Base-by-base conservation (phyloP, 1,139 yeast species). In the Yamadazyma trypodendri region DNA sequence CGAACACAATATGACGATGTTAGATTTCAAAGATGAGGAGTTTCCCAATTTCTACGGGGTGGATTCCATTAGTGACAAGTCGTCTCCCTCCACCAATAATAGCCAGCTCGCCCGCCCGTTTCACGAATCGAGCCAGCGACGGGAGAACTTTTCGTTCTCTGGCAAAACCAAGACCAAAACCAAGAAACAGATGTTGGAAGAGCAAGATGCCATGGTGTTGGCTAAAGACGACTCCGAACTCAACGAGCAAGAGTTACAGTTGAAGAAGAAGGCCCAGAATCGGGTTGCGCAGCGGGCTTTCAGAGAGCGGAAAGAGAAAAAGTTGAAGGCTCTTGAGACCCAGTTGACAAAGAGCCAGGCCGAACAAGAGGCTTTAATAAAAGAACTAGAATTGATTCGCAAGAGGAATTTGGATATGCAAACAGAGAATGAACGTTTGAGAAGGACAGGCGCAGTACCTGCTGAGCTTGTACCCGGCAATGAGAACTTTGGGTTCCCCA, bases 231-330 rank as follows among this genome's bases (percentile, higher is more conserved):
- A 70, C 42, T 52, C 67, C 1, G 68, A 65, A 38, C 55, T 71
- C 27, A 59, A 65, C 5, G 81, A 77, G 35, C 75, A 72, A 18
- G 81, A 77, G 44, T 51, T 76, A 21, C 72, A 68, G 34, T 53
- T 68, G 47, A 79, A 79, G 55, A 74, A 85, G 36, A 86, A 82
- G 56, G 90, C 90, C 0, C 95, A 85, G 56, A 88, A 88, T 56
- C 68, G 96, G 51, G 94, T 92, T 4, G 95, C 96, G 0, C 96
- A 87, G 61, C 69, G 92, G 48, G 96, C 96, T 1, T 87, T 87
- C 61, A 70, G 96, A 46, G 94, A 86, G 58, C 77, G 96, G 36
- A 85, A 86, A 56, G 95, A 86, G 56, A 77, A 79, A 38, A 78
- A 77, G 49, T 63, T 87, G 42, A 82, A 81, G 51, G 89, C 82